Evolutionary conservation across 805 yeast genomes (phyloP).

Genomic region (Huiozyma naganishii): DNA sequence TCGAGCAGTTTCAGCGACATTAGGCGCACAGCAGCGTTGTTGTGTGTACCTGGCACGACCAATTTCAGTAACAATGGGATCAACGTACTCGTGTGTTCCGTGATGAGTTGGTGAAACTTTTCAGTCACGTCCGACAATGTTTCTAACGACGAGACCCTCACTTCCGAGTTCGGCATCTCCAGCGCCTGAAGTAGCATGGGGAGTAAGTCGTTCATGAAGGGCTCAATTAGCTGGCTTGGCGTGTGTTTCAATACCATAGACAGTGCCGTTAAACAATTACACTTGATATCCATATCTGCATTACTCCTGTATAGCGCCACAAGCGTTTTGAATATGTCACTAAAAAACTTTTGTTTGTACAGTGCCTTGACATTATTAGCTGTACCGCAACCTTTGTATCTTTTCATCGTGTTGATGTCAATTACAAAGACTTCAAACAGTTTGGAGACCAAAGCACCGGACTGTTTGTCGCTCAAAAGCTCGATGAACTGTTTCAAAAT

Average conservation of each 20-base stretch:
- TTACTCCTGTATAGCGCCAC: constrained; percentile 35
- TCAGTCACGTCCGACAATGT: constrained; percentile 47
- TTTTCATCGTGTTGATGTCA: constrained; percentile 53
- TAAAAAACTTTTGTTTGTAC: constrained; percentile 74
- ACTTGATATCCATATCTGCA: constrained; percentile 26
- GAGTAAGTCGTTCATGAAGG: constrained; percentile 51
- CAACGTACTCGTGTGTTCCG: constrained; percentile 44
- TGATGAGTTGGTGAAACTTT: constrained; percentile 43
- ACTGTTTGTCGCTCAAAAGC: constrained; percentile 26
- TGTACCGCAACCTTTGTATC: constrained; percentile 32
- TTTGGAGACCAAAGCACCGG: constrained; percentile 36
- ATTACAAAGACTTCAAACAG: constrained; percentile 54
- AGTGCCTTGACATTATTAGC: constrained; percentile 54
- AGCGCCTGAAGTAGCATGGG: constrained; percentile 67
- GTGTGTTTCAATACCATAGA: constrained; percentile 58
- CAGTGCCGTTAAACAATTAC: constrained; percentile 52
- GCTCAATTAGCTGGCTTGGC: constrained; percentile 49
- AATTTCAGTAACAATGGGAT: constrained; percentile 41
- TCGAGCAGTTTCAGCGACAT: constrained; percentile 50
- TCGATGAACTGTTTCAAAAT: constrained; percentile 28
- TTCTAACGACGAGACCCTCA: constrained; percentile 49
- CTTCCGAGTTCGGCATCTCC: constrained; percentile 34
- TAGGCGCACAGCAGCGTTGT: constrained; percentile 42
- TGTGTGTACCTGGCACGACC: constrained; percentile 17
- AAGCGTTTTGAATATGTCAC: constrained; percentile 44